A percentile compares a stretch with the other conserved stretches of the same genome.
phyloP scores from a whole-genome alignment of 2,329 filamentous ascomycete species.

The Diaporthe velutina region DNA sequence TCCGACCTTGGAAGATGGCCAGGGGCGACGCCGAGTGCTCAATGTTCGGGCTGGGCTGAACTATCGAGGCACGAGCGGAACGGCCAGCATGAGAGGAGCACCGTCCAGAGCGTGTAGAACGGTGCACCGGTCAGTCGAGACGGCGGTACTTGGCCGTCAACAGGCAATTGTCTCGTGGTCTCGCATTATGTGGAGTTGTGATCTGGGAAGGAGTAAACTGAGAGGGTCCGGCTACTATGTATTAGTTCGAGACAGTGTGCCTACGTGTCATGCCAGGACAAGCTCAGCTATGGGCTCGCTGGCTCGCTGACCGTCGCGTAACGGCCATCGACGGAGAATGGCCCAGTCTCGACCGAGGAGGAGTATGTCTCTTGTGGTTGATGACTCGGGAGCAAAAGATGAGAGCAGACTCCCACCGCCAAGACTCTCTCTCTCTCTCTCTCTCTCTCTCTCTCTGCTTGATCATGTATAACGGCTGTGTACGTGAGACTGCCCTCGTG shows the following conservation, averaged over 20 bases:
- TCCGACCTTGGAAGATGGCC: background rate
- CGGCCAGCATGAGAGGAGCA: background rate
- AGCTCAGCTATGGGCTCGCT: background rate
- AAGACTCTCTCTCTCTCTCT: too few relatives aligned
- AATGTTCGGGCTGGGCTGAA: background rate
- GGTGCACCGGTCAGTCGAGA: background rate
- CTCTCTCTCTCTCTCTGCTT: background rate
- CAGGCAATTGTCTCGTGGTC: background rate
- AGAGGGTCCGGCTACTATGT: background rate
- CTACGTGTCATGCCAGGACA: background rate
- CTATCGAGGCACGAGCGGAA: conserved; percentile 7
- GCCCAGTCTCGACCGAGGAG: background rate
- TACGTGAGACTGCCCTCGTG: background rate
- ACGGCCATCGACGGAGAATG: background rate
- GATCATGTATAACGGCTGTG: too few relatives aligned
- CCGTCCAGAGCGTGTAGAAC: background rate
- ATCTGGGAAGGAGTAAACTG: background rate
- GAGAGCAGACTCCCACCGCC: too few relatives aligned
- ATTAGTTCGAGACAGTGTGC: background rate
- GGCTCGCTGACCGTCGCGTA: background rate
- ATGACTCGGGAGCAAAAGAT: background rate
- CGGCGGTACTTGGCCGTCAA: background rate
- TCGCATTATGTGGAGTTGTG: background rate
- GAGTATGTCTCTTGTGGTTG: background rate
- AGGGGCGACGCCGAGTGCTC: background rate